Evolutionary conservation across 2,329 filamentous ascomycete species (phyloP).

Genomic region (Ophiocordyceps sinensis): DNA sequence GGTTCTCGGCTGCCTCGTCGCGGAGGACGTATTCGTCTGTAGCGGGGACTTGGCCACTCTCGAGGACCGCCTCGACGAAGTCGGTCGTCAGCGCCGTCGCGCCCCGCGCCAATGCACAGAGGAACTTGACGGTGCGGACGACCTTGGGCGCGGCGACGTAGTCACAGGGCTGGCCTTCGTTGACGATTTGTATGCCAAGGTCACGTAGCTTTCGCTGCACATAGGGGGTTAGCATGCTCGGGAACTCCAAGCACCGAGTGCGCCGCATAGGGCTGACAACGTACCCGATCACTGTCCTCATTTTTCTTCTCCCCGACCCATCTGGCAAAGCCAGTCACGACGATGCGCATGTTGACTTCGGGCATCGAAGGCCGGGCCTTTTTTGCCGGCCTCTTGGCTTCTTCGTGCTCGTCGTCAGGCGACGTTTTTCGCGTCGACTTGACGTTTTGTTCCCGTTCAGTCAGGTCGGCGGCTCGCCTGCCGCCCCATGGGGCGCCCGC

Average conservation of each 20-base stretch:
- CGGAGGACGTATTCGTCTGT: slow-evolving; percentile 52
- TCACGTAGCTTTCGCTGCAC: slow-evolving; percentile 63
- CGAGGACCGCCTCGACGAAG: slow-evolving; percentile 67
- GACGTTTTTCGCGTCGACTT: slow-evolving; percentile 21
- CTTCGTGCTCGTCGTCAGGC: slow-evolving; percentile 25
- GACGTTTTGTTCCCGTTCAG: slow-evolving; percentile 37
- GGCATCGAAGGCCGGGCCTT: slow-evolving; percentile 44
- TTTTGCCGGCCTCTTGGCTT: slow-evolving; percentile 39
- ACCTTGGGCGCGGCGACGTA: slow-evolving; percentile 79
- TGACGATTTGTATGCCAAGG: slow-evolving; percentile 67
- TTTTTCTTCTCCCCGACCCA: slow-evolving; percentile 63
- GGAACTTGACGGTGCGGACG: slow-evolving; percentile 85
- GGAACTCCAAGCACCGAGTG: neutral
- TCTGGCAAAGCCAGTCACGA: slow-evolving; percentile 70
- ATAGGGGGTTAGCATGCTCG: slow-evolving; percentile 6
- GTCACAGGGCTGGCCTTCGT: slow-evolving; percentile 63
- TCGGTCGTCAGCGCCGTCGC: slow-evolving; percentile 62
- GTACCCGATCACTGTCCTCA: slow-evolving; percentile 69
- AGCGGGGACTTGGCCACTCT: slow-evolving; percentile 49
- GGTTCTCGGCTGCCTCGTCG: slow-evolving; percentile 60
- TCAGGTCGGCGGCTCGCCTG: slow-evolving; percentile 43
- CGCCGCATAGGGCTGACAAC: slow-evolving; percentile 14
- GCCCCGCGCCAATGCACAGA: slow-evolving; percentile 70
- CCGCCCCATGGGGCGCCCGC: slow-evolving; percentile 42
- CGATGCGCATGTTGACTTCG: slow-evolving; percentile 56